Conservation (phyloP, 1,284 basidiomycete species). For the Leccinum solheimii region DNA sequence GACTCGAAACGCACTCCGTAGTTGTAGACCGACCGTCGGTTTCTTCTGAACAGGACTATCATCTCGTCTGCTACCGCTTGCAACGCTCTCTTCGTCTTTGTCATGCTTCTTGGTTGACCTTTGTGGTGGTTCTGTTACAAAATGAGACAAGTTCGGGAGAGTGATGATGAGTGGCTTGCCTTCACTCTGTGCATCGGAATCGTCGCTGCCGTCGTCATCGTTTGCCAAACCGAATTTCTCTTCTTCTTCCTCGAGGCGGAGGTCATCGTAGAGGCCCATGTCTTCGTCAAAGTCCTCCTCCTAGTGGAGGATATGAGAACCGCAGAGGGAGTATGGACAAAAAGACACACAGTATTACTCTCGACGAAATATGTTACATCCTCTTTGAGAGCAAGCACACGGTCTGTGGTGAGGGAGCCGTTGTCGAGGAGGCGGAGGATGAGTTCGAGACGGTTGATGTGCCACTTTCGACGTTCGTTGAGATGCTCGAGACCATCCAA, state of each 20-base stretch:
- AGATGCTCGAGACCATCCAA: slow-evolving; percentile 83
- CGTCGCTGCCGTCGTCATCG: slow-evolving; percentile 72
- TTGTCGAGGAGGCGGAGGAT: slow-evolving; percentile 94
- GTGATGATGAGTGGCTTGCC: slow-evolving; percentile 41
- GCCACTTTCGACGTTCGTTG: slow-evolving; percentile 96
- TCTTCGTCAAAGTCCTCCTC: slow-evolving; percentile 98
- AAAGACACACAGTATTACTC: slow-evolving; percentile 80
- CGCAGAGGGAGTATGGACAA: slow-evolving; percentile 10
- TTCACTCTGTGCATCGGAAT: slow-evolving; percentile 73
- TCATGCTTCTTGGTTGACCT: slow-evolving; percentile 75
- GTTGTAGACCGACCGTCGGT: slow-evolving; percentile 54
- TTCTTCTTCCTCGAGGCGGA: slow-evolving; percentile 97
- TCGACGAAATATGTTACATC: slow-evolving; percentile 98
- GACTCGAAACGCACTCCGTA: slow-evolving; percentile 57
- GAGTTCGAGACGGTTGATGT: slow-evolving; percentile 91
- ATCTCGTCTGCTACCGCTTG: slow-evolving; percentile 65
- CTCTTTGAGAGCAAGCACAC: slow-evolving; percentile 84
- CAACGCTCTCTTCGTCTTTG: slow-evolving; percentile 73
- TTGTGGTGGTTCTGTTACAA: slow-evolving; percentile 55
- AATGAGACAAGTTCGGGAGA: slow-evolving; percentile 2
- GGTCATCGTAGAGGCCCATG: slow-evolving; percentile 97
- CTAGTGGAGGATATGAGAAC: slow-evolving; percentile 44
- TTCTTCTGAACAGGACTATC: slow-evolving; percentile 82
- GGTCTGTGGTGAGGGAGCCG: slow-evolving; percentile 83
- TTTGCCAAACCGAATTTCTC: slow-evolving; percentile 83